phyloP scores from a whole-genome alignment of 106 monocot species.

The Phalaenopsis aphrodite region DNA sequence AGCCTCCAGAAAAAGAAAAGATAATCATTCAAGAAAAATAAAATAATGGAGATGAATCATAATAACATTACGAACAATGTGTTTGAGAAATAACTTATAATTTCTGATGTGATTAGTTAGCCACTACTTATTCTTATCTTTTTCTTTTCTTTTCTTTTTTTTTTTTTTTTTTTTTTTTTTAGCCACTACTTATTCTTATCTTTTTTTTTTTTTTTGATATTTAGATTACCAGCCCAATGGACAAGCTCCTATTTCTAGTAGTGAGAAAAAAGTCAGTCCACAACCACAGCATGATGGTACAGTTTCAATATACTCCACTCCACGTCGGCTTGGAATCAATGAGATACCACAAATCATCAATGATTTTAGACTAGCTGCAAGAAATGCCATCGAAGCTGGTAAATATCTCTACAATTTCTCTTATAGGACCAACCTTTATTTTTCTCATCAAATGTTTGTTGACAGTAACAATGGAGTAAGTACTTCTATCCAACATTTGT shows the following conservation, averaged over 20 bases:
- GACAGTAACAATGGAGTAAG: too few relatives aligned
- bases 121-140: not conserved
- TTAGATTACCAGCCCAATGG: constrained; percentile 19
- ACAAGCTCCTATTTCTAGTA: constrained; percentile 18
- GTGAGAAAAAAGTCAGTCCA: constrained; percentile 8
- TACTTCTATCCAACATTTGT: too few relatives aligned
- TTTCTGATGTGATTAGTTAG: too few relatives aligned
- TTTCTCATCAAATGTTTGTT: too few relatives aligned
- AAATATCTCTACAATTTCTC: not conserved
- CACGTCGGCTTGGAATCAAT: constrained; percentile 18
- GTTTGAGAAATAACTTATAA: not conserved
- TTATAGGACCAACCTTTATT: not conserved
- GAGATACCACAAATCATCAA: constrained; percentile 32
- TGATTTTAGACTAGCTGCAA: constrained; percentile 34
- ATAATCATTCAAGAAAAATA: too few relatives aligned
- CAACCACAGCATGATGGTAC: constrained; percentile 11
- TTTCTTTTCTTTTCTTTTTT: not conserved
- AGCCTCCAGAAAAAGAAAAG: too few relatives aligned
- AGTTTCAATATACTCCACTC: constrained; percentile 9
- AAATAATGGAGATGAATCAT: too few relatives aligned
- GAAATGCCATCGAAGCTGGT: constrained; percentile 48
- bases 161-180: not conserved
- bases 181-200: too few relatives aligned
- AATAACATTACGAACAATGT: too few relatives aligned
- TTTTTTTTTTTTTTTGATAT: not conserved